Conservation (phyloP, 2,329 filamentous ascomycete genomes). For the Anthostomella pinea region DNA sequence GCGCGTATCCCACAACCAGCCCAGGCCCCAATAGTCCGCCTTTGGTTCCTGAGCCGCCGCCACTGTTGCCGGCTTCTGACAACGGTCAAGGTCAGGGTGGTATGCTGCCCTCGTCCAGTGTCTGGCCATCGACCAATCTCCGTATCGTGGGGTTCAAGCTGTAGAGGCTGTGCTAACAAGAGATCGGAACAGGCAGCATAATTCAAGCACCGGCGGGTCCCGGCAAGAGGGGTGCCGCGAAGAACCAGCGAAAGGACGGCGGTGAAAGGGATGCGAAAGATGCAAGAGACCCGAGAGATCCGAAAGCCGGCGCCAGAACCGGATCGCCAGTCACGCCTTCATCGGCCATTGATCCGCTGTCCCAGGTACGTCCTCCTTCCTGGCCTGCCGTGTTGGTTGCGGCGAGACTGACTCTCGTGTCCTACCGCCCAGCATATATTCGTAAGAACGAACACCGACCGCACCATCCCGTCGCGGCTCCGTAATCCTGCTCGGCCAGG, state of each 20-base stretch:
- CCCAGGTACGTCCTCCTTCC: slow-evolving; percentile 52
- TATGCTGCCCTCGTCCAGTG: too few relatives aligned
- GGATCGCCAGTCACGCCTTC: slow-evolving; percentile 17
- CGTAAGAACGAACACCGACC: slow-evolving; percentile 33
- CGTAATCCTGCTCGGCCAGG: slow-evolving; percentile 53
- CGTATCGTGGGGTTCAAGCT: background rate
- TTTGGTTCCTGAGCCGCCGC: slow-evolving; percentile 9
- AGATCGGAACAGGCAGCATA: slow-evolving; percentile 20
- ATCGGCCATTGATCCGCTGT: slow-evolving; percentile 62
- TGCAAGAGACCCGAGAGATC: slow-evolving; percentile 17
- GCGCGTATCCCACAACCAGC: slow-evolving; percentile 8
- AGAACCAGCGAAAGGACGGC: slow-evolving; percentile 24
- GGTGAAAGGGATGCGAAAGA: slow-evolving; percentile 26
- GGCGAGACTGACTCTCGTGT: slow-evolving; percentile 4
- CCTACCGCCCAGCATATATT: slow-evolving; percentile 47
- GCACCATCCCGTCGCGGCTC: slow-evolving; percentile 42
- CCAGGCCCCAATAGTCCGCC: slow-evolving; percentile 12
- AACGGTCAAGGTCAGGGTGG: slow-evolving; percentile 18
- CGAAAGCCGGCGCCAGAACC: slow-evolving; percentile 17
- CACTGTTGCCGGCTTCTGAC: slow-evolving; percentile 13
- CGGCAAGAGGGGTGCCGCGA: slow-evolving; percentile 24
- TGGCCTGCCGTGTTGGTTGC: slow-evolving; percentile 6
- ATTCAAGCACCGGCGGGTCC: slow-evolving; percentile 16
- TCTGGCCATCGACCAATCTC: too few relatives aligned
- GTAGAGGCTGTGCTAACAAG: slow-evolving; percentile 8